These are phyloP conservation scores for Thelephora ganbajun DNA, from an alignment of 768 basidiomycete species.

Conservation along the genomic window DNA sequence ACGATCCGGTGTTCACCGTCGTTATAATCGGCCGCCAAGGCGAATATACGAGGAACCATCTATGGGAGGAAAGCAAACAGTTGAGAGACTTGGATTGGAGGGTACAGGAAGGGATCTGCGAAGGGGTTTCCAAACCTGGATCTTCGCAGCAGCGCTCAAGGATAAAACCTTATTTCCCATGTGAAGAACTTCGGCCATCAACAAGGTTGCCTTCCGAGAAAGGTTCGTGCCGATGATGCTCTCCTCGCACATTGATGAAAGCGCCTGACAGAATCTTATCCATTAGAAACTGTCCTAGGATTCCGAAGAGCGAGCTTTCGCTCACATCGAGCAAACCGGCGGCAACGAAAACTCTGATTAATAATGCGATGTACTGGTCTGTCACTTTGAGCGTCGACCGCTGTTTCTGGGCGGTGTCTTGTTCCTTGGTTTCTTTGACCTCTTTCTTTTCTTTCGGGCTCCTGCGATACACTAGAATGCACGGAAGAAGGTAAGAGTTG, in stretches of 20 bases:
- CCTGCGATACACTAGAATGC: slow-evolving; percentile 49
- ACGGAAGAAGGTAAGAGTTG: background rate
- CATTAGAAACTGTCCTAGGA: background rate
- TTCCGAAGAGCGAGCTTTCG: slow-evolving; percentile 4
- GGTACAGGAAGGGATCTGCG: background rate
- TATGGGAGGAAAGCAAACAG: slow-evolving; percentile 17
- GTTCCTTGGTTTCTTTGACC: slow-evolving; percentile 1
- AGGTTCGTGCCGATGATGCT: slow-evolving; percentile 53
- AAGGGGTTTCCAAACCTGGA: slow-evolving; percentile 43
- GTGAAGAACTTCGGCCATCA: slow-evolving; percentile 85
- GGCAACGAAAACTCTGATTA: slow-evolving; percentile 73
- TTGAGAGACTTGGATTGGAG: background rate
- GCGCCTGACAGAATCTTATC: slow-evolving; percentile 36
- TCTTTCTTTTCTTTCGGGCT: slow-evolving; percentile 14
- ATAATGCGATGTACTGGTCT: slow-evolving; percentile 83
- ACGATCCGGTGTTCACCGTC: slow-evolving; percentile 66
- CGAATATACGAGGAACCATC: slow-evolving; percentile 78
- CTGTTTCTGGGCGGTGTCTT: slow-evolving; percentile 20
- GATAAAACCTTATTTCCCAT: slow-evolving; percentile 83
- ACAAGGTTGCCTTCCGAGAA: slow-evolving; percentile 79
- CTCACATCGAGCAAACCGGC: slow-evolving; percentile 81
- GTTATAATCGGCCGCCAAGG: slow-evolving; percentile 70
- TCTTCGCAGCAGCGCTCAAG: slow-evolving; percentile 60
- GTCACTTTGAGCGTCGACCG: slow-evolving; percentile 64
- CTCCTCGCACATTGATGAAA: slow-evolving; percentile 78